Conservation (phyloP, 1,284 basidiomycete species). For the Dichomitus squalens region DNA sequence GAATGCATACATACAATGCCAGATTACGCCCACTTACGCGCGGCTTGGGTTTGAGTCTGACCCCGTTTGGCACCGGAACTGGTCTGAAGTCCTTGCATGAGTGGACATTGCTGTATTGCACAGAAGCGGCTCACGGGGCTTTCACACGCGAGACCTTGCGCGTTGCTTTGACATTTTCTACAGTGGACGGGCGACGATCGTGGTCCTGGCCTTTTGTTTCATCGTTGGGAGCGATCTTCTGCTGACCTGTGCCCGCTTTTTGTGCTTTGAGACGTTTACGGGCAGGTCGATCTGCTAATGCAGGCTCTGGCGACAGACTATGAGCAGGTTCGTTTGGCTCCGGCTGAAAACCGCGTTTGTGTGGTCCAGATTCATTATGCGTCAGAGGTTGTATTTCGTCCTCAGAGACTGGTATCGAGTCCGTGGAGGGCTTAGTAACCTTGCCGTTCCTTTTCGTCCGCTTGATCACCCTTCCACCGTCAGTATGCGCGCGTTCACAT, state of each 20-base stretch:
- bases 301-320: not conserved
- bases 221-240: too few species aligned
- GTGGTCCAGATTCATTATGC: too few species aligned
- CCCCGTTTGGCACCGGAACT: slow-evolving; percentile 14
- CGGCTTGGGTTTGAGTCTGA: slow-evolving; percentile 24
- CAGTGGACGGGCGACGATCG: too few species aligned
- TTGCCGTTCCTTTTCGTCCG: too few species aligned
- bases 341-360: too few species aligned
- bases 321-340: not conserved
- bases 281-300: not conserved
- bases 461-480: too few species aligned
- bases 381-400: too few species aligned
- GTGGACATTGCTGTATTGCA: not conserved
- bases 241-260: not conserved
- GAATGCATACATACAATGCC: too few species aligned
- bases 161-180: not conserved
- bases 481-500: too few species aligned
- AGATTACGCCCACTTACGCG: slow-evolving; percentile 14
- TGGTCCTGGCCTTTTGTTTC: too few species aligned
- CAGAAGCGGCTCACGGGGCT: slow-evolving; percentile 10
- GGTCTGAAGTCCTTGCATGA: not conserved
- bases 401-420: too few species aligned
- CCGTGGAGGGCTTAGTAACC: too few species aligned
- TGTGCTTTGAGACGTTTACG: not conserved
- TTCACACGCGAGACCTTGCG: slow-evolving; percentile 2